Conservation (phyloP, 2,329 filamentous ascomycete species). For the Talaromyces funiculosus region DNA sequence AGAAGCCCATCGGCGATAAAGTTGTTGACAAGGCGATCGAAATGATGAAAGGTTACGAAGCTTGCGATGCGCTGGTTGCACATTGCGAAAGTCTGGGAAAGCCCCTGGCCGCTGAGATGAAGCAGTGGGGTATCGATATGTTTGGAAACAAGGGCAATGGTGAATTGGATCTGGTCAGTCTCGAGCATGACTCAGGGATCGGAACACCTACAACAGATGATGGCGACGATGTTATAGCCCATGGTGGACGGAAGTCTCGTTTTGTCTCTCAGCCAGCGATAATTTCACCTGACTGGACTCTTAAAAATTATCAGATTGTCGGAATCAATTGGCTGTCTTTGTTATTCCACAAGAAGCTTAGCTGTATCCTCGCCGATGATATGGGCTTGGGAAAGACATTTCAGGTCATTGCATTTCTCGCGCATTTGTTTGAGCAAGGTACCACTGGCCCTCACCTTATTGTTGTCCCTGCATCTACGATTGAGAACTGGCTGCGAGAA, state of each 20-base stretch:
- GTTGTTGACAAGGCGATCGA: slow-evolving; percentile 62
- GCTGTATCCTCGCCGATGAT: slow-evolving; percentile 91
- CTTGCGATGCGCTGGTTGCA: slow-evolving; percentile 74
- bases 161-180: slow-evolving; percentile 55
- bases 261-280: slow-evolving; percentile 64
- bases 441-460: slow-evolving; percentile 71
- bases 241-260: slow-evolving; percentile 32
- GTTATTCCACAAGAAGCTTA: slow-evolving; percentile 71
- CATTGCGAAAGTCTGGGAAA: slow-evolving; percentile 69
- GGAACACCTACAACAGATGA: slow-evolving; percentile 53
- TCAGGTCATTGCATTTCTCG: slow-evolving; percentile 88
- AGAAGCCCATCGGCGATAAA: slow-evolving; percentile 58
- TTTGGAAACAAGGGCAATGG: slow-evolving; percentile 54
- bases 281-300: slow-evolving; percentile 68
- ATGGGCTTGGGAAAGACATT: slow-evolving; percentile 97
- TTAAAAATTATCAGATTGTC: slow-evolving; percentile 92
- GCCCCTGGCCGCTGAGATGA: slow-evolving; percentile 59
- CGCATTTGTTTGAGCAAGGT: slow-evolving; percentile 68
- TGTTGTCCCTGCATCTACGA: slow-evolving; percentile 85
- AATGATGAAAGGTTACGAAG: slow-evolving; percentile 74
- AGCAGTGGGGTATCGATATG: slow-evolving; percentile 63
- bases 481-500: slow-evolving; percentile 93
- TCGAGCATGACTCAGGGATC: slow-evolving; percentile 62
- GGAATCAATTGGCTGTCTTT: slow-evolving; percentile 92
- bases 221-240: slow-evolving; percentile 33